Conservation (phyloP, 2,329 filamentous ascomycete genomes). For the Pseudogymnoascus pannorum region DNA sequence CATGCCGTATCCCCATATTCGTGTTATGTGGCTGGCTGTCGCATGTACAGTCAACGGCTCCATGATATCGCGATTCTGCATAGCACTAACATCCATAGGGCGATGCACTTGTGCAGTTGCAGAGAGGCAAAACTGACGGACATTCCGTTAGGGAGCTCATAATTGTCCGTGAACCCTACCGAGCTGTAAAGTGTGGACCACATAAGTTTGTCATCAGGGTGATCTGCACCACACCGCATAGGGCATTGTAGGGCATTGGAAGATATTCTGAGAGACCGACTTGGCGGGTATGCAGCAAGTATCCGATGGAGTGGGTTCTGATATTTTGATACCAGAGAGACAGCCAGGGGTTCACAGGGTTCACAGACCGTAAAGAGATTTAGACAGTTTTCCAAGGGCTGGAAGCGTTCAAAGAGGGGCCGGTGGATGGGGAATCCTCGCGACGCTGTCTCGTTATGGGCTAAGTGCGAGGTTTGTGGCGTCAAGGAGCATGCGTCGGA, state of each 20-base stretch:
- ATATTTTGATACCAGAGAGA: not conserved
- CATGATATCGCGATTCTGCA: constrained; percentile 7
- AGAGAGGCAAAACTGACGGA: constrained; percentile 7
- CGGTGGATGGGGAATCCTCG: not conserved
- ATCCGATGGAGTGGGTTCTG: constrained; percentile 4
- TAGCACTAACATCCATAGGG: constrained; percentile 7
- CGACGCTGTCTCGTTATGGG: constrained; percentile 4
- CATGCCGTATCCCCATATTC: constrained; percentile 5
- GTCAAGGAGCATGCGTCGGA: constrained; percentile 6
- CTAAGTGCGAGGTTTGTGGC: not conserved
- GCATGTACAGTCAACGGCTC: constrained; percentile 6
- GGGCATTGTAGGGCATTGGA: not conserved
- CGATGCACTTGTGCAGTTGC: constrained; percentile 4
- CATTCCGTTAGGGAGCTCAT: constrained; percentile 20
- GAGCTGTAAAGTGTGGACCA: constrained; percentile 19
- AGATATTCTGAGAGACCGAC: constrained; percentile 7
- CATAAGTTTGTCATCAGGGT: constrained; percentile 6
- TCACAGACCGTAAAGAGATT: not conserved
- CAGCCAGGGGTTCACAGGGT: constrained; percentile 3
- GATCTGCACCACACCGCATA: constrained; percentile 2
- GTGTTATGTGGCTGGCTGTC: constrained; percentile 7
- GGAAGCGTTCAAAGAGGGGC: not conserved
- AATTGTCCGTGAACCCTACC: constrained; percentile 25
- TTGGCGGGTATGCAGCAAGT: constrained; percentile 6
- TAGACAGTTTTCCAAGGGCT: not conserved